Evolutionary conservation across 2,329 filamentous ascomycete species (phyloP).

Genomic region (Cladosporium sp.): DNA sequence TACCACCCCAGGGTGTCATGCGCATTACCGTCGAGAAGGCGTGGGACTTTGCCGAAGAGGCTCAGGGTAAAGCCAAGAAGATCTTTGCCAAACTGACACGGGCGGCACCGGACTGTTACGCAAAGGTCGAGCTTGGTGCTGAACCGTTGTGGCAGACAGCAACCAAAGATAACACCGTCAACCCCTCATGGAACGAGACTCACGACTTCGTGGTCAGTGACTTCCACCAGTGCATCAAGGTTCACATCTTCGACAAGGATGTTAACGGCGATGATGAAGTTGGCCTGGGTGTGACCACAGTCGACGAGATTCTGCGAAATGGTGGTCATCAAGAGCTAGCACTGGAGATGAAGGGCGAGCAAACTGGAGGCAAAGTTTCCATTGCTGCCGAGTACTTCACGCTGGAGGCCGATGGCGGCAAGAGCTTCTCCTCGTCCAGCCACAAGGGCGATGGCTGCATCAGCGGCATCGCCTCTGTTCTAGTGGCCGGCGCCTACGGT

Average conservation of each 20-base stretch:
- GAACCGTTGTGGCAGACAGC: constrained; percentile 49
- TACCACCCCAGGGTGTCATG: constrained; percentile 47
- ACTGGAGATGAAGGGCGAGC: constrained; percentile 44
- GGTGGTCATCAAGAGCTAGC: constrained; percentile 47
- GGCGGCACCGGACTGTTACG: constrained; percentile 53
- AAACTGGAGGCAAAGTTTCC: constrained; percentile 40
- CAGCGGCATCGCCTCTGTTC: constrained; percentile 47
- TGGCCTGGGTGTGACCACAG: constrained; percentile 45
- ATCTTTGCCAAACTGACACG: constrained; percentile 49
- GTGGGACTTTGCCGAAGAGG: constrained; percentile 42
- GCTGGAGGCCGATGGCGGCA: constrained; percentile 42
- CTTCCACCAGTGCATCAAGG: constrained; percentile 46
- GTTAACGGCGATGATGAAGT: constrained; percentile 48
- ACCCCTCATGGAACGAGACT: constrained; percentile 53
- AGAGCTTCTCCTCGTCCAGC: constrained; percentile 36
- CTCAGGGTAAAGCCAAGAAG: constrained; percentile 44
- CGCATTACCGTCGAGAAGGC: constrained; percentile 50
- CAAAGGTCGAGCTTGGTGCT: constrained; percentile 48
- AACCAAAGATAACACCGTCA: constrained; percentile 45
- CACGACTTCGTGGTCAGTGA: constrained; percentile 52
- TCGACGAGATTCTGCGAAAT: constrained; percentile 44
- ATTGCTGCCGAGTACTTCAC: constrained; percentile 47
- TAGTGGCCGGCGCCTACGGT: constrained; percentile 47
- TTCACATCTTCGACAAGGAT: constrained; percentile 51
- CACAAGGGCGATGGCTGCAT: constrained; percentile 37